Conservation (phyloP, 805 yeast genomes). For the Danielia reshetovae region DNA sequence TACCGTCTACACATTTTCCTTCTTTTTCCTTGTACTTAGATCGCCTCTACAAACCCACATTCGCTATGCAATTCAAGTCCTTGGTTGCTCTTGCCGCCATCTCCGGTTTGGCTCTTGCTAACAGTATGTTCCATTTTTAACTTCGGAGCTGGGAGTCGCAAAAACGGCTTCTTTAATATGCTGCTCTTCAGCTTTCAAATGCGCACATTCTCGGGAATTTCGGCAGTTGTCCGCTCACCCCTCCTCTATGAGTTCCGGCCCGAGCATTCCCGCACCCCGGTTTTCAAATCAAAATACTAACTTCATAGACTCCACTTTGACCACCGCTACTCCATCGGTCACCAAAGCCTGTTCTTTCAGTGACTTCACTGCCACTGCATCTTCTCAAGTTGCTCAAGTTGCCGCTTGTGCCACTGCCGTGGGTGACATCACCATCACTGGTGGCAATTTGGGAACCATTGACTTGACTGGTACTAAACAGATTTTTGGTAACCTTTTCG, state of each 20-base stretch:
- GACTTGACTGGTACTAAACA: constrained; percentile 71
- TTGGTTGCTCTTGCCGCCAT: constrained; percentile 46
- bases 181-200: no score
- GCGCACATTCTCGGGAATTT: no score
- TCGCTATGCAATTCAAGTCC: constrained; percentile 54
- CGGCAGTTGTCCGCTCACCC: no score
- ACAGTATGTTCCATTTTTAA: constrained; percentile 24
- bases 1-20: constrained; percentile 4
- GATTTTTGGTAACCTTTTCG: constrained; percentile 70
- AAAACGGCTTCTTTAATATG: no score
- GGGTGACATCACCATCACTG: constrained; percentile 73
- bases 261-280: not conserved
- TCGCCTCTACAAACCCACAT: constrained; percentile 3
- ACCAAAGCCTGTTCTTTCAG: constrained; percentile 63
- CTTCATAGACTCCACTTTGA: constrained; percentile 46
- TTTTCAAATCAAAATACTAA: no score
- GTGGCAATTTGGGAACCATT: constrained; percentile 54
- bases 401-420: constrained; percentile 72
- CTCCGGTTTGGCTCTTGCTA: constrained; percentile 40
- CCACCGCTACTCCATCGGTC: constrained; percentile 53
- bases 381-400: constrained; percentile 70
- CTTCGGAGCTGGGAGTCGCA: no score
- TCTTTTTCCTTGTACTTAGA: constrained; percentile 4
- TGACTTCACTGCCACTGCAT: constrained; percentile 68
- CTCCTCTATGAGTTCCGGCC: no score